Evolutionary conservation across 2,329 filamentous ascomycete genomes (phyloP).

Genomic region (Hymenoscyphus fructigenus): DNA sequence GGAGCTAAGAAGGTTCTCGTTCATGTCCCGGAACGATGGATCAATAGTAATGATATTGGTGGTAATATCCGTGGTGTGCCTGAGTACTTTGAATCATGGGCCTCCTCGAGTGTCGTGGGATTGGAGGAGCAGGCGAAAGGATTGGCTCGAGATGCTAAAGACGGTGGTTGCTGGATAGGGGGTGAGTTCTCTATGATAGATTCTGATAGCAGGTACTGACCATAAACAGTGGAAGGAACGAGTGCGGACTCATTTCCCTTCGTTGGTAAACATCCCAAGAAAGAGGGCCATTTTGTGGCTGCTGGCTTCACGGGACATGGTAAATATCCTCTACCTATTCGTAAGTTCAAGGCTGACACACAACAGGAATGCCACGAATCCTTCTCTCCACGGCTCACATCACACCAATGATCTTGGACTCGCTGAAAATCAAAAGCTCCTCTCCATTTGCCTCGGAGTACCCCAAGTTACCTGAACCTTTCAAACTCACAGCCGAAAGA

Average conservation of each 20-base stretch:
- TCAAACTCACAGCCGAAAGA: constrained; percentile 33
- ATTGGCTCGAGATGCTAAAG: constrained; percentile 23
- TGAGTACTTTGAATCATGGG: constrained; percentile 36
- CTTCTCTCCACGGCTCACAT: constrained; percentile 35
- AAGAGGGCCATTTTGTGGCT: constrained; percentile 42
- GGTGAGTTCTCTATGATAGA: not conserved
- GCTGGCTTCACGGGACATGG: constrained; percentile 52
- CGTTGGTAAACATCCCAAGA: constrained; percentile 44
- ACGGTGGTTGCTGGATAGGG: constrained; percentile 37
- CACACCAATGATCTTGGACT: constrained; percentile 29
- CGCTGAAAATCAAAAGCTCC: constrained; percentile 25
- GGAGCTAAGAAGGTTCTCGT: constrained; percentile 36
- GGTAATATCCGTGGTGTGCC: constrained; percentile 31
- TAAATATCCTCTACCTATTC: not conserved
- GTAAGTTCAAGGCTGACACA: not conserved
- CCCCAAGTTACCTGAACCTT: constrained; percentile 34
- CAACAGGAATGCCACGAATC: constrained; percentile 34
- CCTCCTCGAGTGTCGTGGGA: constrained; percentile 30
- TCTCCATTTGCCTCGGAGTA: constrained; percentile 26
- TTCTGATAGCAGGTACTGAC: not conserved
- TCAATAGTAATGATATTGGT: constrained; percentile 31
- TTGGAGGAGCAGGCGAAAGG: constrained; percentile 16
- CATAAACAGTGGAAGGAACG: constrained; percentile 13
- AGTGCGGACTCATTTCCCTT: constrained; percentile 41
- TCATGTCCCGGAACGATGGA: constrained; percentile 30